Conservation (phyloP, 2,329 filamentous ascomycete genomes). For the Colletotrichum scovillei region DNA sequence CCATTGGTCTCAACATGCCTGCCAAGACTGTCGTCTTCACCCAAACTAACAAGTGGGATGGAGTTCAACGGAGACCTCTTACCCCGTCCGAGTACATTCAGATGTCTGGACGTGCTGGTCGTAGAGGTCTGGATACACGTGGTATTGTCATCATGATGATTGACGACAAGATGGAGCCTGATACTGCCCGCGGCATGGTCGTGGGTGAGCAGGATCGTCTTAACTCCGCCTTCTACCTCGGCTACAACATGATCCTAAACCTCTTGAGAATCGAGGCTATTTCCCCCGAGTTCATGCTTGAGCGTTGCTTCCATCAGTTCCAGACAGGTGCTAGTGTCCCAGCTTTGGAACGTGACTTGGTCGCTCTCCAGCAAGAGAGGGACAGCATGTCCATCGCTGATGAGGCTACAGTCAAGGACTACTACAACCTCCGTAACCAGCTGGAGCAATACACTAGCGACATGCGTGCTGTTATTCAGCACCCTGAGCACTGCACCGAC, state of each 20-base stretch:
- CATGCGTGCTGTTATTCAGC: conserved; percentile 91
- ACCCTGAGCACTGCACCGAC: conserved; percentile 85
- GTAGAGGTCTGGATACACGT: conserved; percentile 95
- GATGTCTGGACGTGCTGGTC: conserved; percentile 97
- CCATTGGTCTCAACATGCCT: conserved; percentile 98
- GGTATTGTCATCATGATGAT: conserved; percentile 99
- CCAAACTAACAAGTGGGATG: conserved; percentile 94
- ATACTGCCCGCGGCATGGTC: conserved; percentile 93
- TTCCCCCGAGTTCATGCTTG: conserved; percentile 98
- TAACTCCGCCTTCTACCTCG: conserved; percentile 96
- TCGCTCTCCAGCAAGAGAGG: conserved; percentile 80
- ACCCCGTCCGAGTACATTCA: conserved; percentile 98
- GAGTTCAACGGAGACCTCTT: conserved; percentile 81
- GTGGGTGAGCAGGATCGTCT: conserved; percentile 96
- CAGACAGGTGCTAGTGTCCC: conserved; percentile 93
- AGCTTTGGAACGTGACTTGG: conserved; percentile 83
- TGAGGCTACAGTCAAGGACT: conserved; percentile 90
- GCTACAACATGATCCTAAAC: conserved; percentile 99
- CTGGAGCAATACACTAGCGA: conserved; percentile 86
- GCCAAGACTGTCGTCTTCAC: conserved; percentile 99
- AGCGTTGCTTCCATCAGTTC: conserved; percentile 97
- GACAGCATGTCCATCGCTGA: conserved; percentile 83
- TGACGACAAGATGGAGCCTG: conserved; percentile 93
- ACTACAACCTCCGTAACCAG: conserved; percentile 89
- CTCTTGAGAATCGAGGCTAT: conserved; percentile 98